phyloP scores from a whole-genome alignment of 495 filamentous ascomycete genomes.

The Trichoderma erinaceum region DNA sequence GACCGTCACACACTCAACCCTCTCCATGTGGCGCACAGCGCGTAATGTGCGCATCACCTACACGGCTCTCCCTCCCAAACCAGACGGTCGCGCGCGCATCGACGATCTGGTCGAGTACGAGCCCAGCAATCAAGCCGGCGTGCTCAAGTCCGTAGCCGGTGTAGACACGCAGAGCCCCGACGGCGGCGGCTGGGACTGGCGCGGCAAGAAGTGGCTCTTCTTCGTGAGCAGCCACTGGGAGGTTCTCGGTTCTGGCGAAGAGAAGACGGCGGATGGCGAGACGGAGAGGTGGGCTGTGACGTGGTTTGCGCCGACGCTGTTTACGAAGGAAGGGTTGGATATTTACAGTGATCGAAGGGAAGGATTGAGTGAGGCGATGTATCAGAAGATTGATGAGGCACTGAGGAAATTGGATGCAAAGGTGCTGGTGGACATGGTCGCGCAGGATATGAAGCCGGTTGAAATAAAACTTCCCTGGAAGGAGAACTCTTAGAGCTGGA shows the following conservation, averaged over 20 bases:
- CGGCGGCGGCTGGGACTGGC: slow-evolving; percentile 58
- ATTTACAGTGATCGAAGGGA: slow-evolving; percentile 54
- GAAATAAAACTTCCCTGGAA: slow-evolving; percentile 41
- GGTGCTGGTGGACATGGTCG: slow-evolving; percentile 34
- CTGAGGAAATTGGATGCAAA: slow-evolving; percentile 37
- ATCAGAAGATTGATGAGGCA: slow-evolving; percentile 35
- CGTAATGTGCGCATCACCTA: slow-evolving; percentile 75
- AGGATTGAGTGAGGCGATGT: slow-evolving; percentile 45
- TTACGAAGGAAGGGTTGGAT: slow-evolving; percentile 71
- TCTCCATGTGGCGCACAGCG: slow-evolving; percentile 65
- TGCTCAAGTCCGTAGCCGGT: slow-evolving; percentile 53
- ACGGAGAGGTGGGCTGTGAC: slow-evolving; percentile 60
- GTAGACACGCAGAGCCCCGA: slow-evolving; percentile 48
- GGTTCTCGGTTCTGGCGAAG: slow-evolving; percentile 60
- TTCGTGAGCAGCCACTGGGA: slow-evolving; percentile 67
- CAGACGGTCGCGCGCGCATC: slow-evolving; percentile 34
- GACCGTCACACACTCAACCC: slow-evolving; percentile 70
- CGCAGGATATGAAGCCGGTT: slow-evolving; percentile 41
- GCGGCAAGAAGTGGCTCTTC: slow-evolving; percentile 60
- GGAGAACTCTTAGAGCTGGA: slow-evolving; percentile 19
- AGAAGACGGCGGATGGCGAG: slow-evolving; percentile 25
- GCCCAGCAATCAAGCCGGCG: slow-evolving; percentile 35
- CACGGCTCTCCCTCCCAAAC: slow-evolving; percentile 36
- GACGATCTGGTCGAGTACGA: slow-evolving; percentile 68
- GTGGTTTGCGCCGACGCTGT: slow-evolving; percentile 67